These are phyloP conservation scores for Suillus plorans DNA, from an alignment of 768 basidiomycete genomes.

Conservation along the genomic window DNA sequence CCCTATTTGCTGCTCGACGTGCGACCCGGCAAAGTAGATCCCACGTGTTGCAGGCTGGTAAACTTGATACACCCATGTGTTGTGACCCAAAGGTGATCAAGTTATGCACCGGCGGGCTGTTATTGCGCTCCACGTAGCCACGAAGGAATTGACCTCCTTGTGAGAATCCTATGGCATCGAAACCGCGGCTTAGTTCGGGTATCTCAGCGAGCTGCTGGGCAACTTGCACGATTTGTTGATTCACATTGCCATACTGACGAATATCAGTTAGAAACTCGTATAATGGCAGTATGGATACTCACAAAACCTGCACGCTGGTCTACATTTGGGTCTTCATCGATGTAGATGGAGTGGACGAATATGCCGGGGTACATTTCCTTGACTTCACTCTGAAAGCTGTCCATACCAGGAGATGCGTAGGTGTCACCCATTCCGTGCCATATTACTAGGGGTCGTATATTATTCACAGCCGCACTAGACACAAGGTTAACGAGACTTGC, in stretches of 20 bases:
- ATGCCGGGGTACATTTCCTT: constrained; percentile 69
- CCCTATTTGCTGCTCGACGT: constrained; percentile 55
- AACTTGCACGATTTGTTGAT: constrained; percentile 66
- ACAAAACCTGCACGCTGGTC: constrained; percentile 76
- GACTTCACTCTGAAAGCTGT: constrained; percentile 58
- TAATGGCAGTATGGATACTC: constrained; percentile 33
- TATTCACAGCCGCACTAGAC: constrained; percentile 14
- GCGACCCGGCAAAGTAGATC: constrained; percentile 74
- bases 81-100: constrained; percentile 87
- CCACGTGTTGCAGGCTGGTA: constrained; percentile 60
- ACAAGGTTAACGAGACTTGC: constrained; percentile 15
- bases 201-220: constrained; percentile 63
- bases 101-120: constrained; percentile 72
- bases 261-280: constrained; percentile 5
- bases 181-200: constrained; percentile 65
- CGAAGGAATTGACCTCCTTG: constrained; percentile 89
- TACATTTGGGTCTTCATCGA: constrained; percentile 58
- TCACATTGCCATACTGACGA: constrained; percentile 72
- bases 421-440: constrained; percentile 88
- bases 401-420: constrained; percentile 70
- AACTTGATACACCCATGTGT: constrained; percentile 82
- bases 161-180: constrained; percentile 87
- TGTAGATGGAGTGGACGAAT: constrained; percentile 72
- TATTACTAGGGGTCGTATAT: constrained; percentile 59
- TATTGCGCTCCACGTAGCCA: constrained; percentile 79